Evolutionary conservation across 352 stramenopile genomes (phyloP).

Genomic region (Phytophthora palmivora): DNA sequence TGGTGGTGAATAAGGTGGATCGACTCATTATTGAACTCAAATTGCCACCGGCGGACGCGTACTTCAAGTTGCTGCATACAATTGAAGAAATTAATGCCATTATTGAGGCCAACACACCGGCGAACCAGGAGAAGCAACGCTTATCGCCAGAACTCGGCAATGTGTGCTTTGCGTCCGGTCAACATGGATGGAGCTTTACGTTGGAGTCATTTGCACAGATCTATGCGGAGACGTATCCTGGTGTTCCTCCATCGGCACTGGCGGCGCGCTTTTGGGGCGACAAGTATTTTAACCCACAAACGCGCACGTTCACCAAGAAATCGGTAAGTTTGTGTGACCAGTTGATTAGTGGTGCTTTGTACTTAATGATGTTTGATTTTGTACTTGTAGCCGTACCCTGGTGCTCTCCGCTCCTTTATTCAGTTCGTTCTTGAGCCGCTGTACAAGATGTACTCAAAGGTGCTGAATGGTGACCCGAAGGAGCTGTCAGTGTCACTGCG

Average conservation of each 20-base stretch:
- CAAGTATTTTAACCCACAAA: conserved; percentile 95
- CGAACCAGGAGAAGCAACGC: conserved; percentile 50
- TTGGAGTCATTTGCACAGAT: conserved; percentile 95
- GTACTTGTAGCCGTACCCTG: conserved; percentile 82
- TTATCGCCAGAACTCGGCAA: conserved; percentile 96
- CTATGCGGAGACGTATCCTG: conserved; percentile 75
- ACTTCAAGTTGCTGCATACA: conserved; percentile 98
- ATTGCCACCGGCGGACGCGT: conserved; percentile 96
- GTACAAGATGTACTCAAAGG: conserved; percentile 99
- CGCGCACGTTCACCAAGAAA: conserved; percentile 93
- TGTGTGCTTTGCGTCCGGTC: conserved; percentile 96
- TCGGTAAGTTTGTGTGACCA: conserved; percentile 48
- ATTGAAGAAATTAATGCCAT: conserved; percentile 98
- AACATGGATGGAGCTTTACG: conserved; percentile 98
- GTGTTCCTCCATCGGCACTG: conserved; percentile 87
- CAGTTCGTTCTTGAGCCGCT: conserved; percentile 98
- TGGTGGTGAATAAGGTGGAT: conserved; percentile 99
- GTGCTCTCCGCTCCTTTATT: conserved; percentile 95
- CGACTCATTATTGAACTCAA: conserved; percentile 99
- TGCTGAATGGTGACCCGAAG: conserved; percentile 94
- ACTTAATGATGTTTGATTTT: background rate
- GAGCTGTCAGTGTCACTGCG: conserved; percentile 89
- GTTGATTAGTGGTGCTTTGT: too few relatives aligned
- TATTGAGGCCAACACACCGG: conserved; percentile 74
- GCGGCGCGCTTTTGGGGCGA: conserved; percentile 97